Evolutionary conservation across 2,329 filamentous ascomycete species (phyloP).

Genomic region (Penicillium griseofulvum): DNA sequence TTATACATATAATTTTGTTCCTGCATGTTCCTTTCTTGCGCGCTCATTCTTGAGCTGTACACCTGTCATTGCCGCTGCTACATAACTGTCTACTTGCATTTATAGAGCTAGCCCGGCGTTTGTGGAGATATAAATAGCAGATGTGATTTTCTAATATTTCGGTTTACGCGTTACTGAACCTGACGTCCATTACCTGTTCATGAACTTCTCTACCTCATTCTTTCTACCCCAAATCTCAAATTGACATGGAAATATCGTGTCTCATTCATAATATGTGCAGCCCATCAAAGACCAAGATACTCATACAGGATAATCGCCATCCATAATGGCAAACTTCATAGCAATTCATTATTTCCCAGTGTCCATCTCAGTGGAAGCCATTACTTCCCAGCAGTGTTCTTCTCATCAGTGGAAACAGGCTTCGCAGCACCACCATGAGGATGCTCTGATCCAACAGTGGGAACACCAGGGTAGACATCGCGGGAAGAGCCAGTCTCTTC

Average conservation of each 20-base stretch:
- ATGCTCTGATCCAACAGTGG: conserved; percentile 21
- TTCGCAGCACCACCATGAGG: conserved; percentile 34
- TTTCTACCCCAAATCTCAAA: not conserved
- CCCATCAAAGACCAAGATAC: not conserved
- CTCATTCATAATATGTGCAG: not conserved
- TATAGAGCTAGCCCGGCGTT: conserved; percentile 22
- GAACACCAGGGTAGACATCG: conserved; percentile 25
- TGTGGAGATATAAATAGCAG: conserved; percentile 8
- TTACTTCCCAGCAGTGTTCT: conserved; percentile 20
- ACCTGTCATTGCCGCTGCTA: conserved; percentile 12
- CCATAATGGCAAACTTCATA: not conserved
- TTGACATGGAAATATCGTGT: not conserved
- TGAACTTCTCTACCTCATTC: not conserved
- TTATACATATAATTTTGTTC: conserved; percentile 15
- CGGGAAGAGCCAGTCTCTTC: conserved; percentile 31
- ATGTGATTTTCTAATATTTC: not conserved
- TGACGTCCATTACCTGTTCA: too few species aligned
- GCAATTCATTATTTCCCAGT: not conserved
- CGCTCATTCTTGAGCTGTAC: conserved; percentile 12
- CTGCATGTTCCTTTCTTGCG: not conserved
- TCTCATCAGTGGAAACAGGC: conserved; percentile 34
- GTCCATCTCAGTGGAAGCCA: too few species aligned
- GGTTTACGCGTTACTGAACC: not conserved
- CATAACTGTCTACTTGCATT: conserved; percentile 18
- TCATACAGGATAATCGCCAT: not conserved